Conservation (phyloP, 371 early-diverging fungal species). For the Mortierella sp. region DNA sequence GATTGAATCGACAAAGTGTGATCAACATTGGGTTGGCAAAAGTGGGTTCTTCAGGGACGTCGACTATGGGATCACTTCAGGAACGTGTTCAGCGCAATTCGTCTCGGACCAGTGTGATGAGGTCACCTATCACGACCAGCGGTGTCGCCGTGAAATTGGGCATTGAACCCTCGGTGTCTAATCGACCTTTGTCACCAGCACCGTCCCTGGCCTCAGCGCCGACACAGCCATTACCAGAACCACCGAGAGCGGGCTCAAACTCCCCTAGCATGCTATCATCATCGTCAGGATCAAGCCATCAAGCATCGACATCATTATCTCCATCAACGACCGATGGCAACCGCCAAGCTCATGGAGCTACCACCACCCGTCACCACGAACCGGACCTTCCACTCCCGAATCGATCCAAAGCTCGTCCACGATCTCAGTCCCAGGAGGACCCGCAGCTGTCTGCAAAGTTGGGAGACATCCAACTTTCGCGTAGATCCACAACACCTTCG, state of each 20-base stretch:
- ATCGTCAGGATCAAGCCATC: not conserved
- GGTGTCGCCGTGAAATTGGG: too few relatives aligned
- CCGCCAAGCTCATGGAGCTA: not conserved
- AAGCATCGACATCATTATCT: slow-evolving; percentile 3
- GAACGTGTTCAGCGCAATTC: slow-evolving; percentile 35
- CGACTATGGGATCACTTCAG: slow-evolving; percentile 30
- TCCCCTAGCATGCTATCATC: slow-evolving; percentile 23
- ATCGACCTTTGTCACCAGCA: slow-evolving; percentile 29
- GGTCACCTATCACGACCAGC: too few relatives aligned
- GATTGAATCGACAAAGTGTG: slow-evolving; percentile 29
- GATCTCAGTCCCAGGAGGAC: slow-evolving; percentile 38
- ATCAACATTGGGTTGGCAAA: not conserved
- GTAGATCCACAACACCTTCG: slow-evolving; percentile 13
- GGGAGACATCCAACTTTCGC: slow-evolving; percentile 6
- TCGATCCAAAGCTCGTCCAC: slow-evolving; percentile 20
- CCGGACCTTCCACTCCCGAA: slow-evolving; percentile 24
- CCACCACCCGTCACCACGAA: slow-evolving; percentile 21
- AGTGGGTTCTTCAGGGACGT: not conserved
- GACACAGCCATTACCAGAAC: slow-evolving; percentile 34
- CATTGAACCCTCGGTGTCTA: not conserved
- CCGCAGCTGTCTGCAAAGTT: slow-evolving; percentile 8
- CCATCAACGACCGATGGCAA: too few relatives aligned
- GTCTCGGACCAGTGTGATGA: slow-evolving; percentile 16
- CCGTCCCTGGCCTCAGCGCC: slow-evolving; percentile 32
- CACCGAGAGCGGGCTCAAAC: slow-evolving; percentile 26